A percentile compares a stretch with the other conserved stretches of the same genome.
Conservation (phyloP, 495 filamentous ascomycete genomes). For the Aspergillus sclerotioniger region DNA sequence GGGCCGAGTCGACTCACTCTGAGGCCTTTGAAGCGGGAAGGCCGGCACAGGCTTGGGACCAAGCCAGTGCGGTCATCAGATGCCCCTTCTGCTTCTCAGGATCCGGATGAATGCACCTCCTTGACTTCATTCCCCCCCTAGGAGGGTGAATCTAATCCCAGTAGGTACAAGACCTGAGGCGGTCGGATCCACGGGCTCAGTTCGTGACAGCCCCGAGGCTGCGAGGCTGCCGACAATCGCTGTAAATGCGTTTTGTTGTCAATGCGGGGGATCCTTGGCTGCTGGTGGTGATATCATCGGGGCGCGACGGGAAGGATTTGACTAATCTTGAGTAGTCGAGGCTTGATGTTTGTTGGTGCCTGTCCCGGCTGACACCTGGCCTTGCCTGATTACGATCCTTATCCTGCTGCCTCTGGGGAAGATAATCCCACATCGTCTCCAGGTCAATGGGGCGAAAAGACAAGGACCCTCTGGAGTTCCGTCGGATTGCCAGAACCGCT, state of each 20-base stretch:
- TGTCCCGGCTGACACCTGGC: too few species aligned
- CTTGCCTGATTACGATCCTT: too few species aligned
- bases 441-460: neutral
- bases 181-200: neutral
- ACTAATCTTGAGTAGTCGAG: neutral
- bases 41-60: slow-evolving; percentile 1
- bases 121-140: neutral
- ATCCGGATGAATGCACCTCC: too few species aligned
- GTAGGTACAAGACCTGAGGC: neutral
- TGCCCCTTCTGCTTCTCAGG: neutral
- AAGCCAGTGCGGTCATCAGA: slow-evolving; percentile 2
- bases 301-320: slow-evolving; percentile 1
- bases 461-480: neutral
- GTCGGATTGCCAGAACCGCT: neutral
- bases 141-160: neutral
- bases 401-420: too few species aligned
- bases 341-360: neutral
- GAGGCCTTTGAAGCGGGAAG: neutral
- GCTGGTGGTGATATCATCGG: slow-evolving; percentile 8
- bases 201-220: neutral
- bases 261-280: slow-evolving; percentile 7
- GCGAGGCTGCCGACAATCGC: neutral
- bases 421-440: too few species aligned
- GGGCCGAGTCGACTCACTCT: neutral
- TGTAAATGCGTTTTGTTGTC: neutral